Evolutionary conservation across 352 stramenopile genomes (phyloP).

Genomic region (Phytopythium aichiense): DNA sequence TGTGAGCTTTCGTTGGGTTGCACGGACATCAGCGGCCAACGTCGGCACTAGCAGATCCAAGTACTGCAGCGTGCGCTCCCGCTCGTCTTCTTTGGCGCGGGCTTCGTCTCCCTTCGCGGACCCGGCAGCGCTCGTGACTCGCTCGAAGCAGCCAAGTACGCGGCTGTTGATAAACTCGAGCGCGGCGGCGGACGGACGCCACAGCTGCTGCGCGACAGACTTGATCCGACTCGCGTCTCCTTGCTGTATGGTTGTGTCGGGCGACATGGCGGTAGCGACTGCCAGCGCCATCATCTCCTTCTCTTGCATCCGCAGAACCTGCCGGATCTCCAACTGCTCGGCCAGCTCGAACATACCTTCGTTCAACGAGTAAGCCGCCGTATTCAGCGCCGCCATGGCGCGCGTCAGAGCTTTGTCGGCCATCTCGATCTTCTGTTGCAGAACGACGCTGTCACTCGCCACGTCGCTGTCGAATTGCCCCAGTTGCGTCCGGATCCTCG

Average conservation of each 20-base stretch:
- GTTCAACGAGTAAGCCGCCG: slow-evolving; percentile 54
- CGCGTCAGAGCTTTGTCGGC: slow-evolving; percentile 53
- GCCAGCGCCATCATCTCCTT: slow-evolving; percentile 35
- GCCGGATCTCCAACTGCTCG: slow-evolving; percentile 43
- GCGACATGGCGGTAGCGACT: slow-evolving; percentile 27
- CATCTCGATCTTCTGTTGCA: slow-evolving; percentile 77
- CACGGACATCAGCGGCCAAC: slow-evolving; percentile 39
- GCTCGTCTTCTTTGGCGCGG: slow-evolving; percentile 29
- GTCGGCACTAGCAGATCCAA: slow-evolving; percentile 65
- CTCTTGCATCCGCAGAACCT: slow-evolving; percentile 40
- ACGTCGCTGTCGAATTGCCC: slow-evolving; percentile 56
- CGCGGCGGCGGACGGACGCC: slow-evolving; percentile 26
- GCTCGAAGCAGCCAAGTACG: slow-evolving; percentile 61
- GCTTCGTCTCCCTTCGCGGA: slow-evolving; percentile 9
- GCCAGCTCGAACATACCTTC: slow-evolving; percentile 62
- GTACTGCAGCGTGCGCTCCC: slow-evolving; percentile 52
- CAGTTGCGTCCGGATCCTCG: slow-evolving; percentile 59
- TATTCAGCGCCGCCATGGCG: slow-evolving; percentile 45
- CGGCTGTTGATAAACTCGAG: slow-evolving; percentile 63
- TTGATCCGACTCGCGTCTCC: background rate
- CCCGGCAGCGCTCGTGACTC: slow-evolving; percentile 13
- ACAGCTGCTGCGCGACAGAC: slow-evolving; percentile 13
- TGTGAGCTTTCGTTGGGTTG: slow-evolving; percentile 43
- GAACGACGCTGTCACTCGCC: slow-evolving; percentile 61
- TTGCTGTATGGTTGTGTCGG: slow-evolving; percentile 6